phyloP scores from a whole-genome alignment of 1,139 yeast species.

The Geotrichum phurueaensis region DNA sequence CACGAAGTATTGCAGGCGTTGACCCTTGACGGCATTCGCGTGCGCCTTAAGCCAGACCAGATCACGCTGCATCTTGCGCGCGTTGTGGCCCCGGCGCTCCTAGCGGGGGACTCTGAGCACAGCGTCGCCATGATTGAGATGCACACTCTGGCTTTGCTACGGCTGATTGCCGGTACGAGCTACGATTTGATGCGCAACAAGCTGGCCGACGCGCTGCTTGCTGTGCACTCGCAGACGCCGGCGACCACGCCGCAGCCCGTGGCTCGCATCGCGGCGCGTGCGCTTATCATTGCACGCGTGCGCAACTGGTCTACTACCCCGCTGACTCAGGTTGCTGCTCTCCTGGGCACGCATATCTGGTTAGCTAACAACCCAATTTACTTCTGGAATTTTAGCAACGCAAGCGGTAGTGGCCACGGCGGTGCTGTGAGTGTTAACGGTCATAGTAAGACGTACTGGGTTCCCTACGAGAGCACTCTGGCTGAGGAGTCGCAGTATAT shows the following conservation, averaged over 20 bases:
- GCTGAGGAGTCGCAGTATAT: constrained; percentile 16
- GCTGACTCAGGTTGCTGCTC: constrained; percentile 6
- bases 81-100: background rate
- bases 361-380: constrained; percentile 13
- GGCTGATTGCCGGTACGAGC: constrained; percentile 8
- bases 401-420: background rate
- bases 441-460: constrained; percentile 6
- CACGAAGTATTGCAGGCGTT: background rate
- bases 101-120: background rate
- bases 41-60: background rate
- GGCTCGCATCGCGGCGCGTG: constrained; percentile 9
- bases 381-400: constrained; percentile 10
- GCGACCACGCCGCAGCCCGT: constrained; percentile 6
- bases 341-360: constrained; percentile 16
- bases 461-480: constrained; percentile 7
- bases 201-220: constrained; percentile 7
- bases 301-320: background rate
- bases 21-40: constrained; percentile 1
- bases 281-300: constrained; percentile 8
- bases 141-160: constrained; percentile 2
- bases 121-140: background rate
- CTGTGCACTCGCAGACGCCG: constrained; percentile 12
- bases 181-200: constrained; percentile 3
- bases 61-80: constrained; percentile 7
- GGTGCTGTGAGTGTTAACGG: background rate